Conservation (phyloP, 305 asterid species). For the Fraxinus baroniana region DNA sequence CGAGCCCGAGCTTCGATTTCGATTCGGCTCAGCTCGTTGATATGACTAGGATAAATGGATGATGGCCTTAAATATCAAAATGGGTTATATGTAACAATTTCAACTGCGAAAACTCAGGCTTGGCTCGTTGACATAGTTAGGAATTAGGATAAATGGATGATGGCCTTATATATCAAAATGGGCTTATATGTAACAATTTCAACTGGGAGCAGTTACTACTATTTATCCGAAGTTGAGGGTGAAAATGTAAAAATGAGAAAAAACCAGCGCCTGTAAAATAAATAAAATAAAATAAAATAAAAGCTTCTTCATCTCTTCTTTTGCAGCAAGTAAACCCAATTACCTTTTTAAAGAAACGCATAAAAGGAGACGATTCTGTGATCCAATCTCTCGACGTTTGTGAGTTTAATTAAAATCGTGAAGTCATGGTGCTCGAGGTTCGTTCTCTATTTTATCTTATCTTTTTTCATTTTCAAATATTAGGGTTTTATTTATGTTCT, state of each 20-base stretch:
- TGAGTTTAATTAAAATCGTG: background rate
- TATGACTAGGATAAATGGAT: no score
- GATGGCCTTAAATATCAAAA: no score
- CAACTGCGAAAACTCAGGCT: no score
- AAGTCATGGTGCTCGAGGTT: constrained; percentile 49
- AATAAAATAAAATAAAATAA: background rate
- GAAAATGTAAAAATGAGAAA: background rate
- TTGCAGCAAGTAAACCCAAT: constrained; percentile 22
- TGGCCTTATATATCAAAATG: no score
- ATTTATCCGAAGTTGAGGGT: background rate
- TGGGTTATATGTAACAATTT: no score
- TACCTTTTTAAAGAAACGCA: background rate
- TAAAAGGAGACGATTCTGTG: background rate
- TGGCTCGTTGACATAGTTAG: no score
- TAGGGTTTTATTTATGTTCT: constrained; percentile 16
- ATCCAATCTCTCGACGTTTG: constrained; percentile 9
- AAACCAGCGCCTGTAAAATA: background rate
- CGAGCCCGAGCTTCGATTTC: no score
- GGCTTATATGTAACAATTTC: no score
- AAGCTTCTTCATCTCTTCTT: background rate
- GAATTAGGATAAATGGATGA: no score
- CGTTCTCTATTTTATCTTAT: background rate
- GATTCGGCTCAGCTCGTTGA: no score
- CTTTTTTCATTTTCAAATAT: background rate
- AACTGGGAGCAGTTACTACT: no score